A percentile compares a stretch with the other conserved stretches of the same genome.
These are phyloP conservation scores for Aspergillus tamarii DNA, from an alignment of 2,329 filamentous ascomycete genomes.

Conservation along the genomic window DNA sequence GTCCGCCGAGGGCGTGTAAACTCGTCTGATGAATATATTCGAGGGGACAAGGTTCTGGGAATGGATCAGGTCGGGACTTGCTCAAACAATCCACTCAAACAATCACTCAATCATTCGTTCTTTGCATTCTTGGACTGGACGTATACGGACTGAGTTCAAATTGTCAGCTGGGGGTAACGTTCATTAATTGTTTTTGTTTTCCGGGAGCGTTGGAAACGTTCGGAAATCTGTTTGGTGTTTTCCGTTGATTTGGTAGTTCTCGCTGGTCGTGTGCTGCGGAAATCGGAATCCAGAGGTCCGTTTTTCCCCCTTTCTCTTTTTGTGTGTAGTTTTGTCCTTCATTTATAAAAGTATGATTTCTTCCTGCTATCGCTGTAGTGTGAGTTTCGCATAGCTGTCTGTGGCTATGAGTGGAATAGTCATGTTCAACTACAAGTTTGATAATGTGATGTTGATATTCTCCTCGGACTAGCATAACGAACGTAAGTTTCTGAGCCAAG, in stretches of 20 bases:
- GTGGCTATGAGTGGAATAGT: not conserved
- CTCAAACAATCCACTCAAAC: not conserved
- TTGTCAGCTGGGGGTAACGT: not conserved
- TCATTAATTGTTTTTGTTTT: not conserved
- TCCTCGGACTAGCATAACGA: not conserved
- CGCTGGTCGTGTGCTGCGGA: not conserved
- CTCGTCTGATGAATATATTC: not conserved
- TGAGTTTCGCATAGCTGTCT: not conserved
- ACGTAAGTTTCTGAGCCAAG: not conserved
- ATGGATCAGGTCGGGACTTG: not conserved
- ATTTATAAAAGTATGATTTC: too few relatives aligned
- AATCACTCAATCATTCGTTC: too few relatives aligned
- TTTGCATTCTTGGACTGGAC: not conserved
- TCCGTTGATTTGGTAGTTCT: not conserved
- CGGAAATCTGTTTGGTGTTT: not conserved
- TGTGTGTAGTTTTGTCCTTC: too few relatives aligned
- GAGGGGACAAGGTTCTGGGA: too few relatives aligned
- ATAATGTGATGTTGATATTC: not conserved
- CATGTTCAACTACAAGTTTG: not conserved
- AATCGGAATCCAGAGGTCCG: not conserved
- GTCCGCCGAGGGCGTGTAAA: conserved; percentile 37
- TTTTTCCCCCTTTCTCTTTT: not conserved
- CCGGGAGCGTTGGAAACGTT: not conserved
- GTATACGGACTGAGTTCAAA: not conserved
- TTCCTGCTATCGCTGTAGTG: too few relatives aligned